Evolutionary conservation across 495 filamentous ascomycete species (phyloP), one percentile per base, ranked within the genome.

Genomic region (Sordaria brevicollis): DNA sequence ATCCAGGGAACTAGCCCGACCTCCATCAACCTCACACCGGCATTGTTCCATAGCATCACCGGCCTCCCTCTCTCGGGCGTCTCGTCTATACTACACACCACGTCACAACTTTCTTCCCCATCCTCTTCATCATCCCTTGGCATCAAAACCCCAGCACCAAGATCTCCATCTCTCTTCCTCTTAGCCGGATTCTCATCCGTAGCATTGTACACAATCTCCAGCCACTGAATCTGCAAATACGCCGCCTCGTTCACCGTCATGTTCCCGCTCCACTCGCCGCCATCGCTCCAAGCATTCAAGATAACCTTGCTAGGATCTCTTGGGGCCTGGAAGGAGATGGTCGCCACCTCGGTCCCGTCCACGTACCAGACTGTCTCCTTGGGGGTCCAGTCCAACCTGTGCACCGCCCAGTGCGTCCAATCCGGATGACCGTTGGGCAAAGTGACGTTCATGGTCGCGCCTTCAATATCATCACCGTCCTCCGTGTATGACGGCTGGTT

Each of bases 281-380:
- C 91, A 74, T 93, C 87, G 75, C 89, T 90, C 91, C 91, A 94
- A 37, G 91, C 84, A 70, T 93, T 93, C 41, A 93, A 74, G 5
- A 90, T 85, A 25, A 94, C 70, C 67, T 86, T 82, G 69, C 86
- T 87, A 31, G 87, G 82, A 38, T 85, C 79, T 36, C 81, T 80
- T 0, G 91, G 91, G 8, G 88, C 85, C 21, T 88, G 85, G 74
- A 90, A 91, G 9, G 82, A 82, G 66, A 89, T 91, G 39, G 82
- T 82, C 4, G 86, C 84, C 11, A 87, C 83, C 37, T 86, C 76
- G 35, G 80, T 68, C 7, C 83, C 85, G 75, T 93, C 83, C 37
- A 92, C 85, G 69, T 83, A 93, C 91, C 91, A 93, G 15, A 81
- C 84, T n/a, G 84, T 91, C 35, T 73, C 71, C 2, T 80, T 80